Conservation (phyloP, 176 grass and related monocot species). For the Leersia perrieri region DNA sequence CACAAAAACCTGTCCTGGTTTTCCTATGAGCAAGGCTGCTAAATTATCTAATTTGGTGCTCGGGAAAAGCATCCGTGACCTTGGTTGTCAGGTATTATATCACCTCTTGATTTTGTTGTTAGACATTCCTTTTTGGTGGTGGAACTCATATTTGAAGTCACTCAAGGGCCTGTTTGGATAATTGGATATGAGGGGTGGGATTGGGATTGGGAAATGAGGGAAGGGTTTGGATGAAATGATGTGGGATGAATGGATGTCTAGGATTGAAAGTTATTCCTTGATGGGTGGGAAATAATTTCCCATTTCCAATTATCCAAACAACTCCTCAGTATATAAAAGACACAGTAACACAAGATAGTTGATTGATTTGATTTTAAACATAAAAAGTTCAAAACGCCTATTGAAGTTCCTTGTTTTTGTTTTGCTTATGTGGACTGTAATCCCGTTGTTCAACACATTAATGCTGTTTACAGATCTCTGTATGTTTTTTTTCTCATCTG, state of each 20-base stretch:
- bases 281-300: no score
- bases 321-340: background rate
- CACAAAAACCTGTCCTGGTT: slow-evolving; percentile 43
- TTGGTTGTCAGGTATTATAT: slow-evolving; percentile 79
- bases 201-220: no score
- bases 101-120: background rate
- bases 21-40: slow-evolving; percentile 78
- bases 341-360: background rate
- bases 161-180: no score
- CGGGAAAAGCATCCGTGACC: slow-evolving; percentile 81
- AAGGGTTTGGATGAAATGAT: no score
- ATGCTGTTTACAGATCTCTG: background rate
- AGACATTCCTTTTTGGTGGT: background rate
- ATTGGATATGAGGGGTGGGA: no score
- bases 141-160: background rate
- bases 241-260: no score
- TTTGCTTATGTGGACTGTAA: background rate
- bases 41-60: slow-evolving; percentile 45
- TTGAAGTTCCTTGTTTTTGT: background rate
- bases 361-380: background rate
- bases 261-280: no score
- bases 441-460: background rate
- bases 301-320: no score
- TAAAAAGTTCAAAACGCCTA: background rate
- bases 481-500: background rate